Base-by-base conservation (phyloP, 495 filamentous ascomycete genomes). In the Terfezia boudieri region DNA sequence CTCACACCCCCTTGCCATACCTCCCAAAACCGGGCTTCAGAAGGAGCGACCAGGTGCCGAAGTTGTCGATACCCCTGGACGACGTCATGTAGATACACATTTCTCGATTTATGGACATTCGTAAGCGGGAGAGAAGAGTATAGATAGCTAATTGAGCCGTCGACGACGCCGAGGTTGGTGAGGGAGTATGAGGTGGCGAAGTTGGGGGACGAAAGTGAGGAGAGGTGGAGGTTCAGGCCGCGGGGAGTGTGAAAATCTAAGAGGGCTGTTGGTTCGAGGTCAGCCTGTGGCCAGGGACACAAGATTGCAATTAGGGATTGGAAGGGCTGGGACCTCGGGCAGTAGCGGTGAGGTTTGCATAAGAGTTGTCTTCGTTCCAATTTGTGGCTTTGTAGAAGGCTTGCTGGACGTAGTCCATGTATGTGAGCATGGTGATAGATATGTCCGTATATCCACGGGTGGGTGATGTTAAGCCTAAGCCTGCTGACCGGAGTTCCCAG, bases 331-430 rank as follows among this genome's bases (percentile, higher is more conserved):
- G 70, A 83, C 87, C 84, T 73, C 83, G 75, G 37, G 86, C 80
- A 12, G 92, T 94, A 48, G 81, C 81, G 49, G 84, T 95, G 56
- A 98, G 75, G 38, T 81, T 77, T 55, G 82, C 80, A 69, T 98
- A 98, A 12, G 80, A 85, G 68, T 94, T 96, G 70, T 98, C 87
- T 57, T 78, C 74, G 65, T 89, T 84, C 90, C 90, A 96, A 59
- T 78, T 73, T 7, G 86, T 86, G 54, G 81, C 80, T 67, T 82
- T 74, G 67, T 84, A 83, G 70, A 96, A 98, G 66, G 86, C 82
- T 66, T 84, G 77, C 67, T 92, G 89, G 68, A 98, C 80, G 69
- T 93, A 88, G 65, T 95, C 86, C 88, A 96, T 98, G 72, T 95
- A 98, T 67, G 85, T 82, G 71, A 93, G 79, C 90, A 98, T 98